Evolutionary conservation across 1,284 basidiomycete genomes (phyloP).

Genomic region (Mrakiaceae sp.): DNA sequence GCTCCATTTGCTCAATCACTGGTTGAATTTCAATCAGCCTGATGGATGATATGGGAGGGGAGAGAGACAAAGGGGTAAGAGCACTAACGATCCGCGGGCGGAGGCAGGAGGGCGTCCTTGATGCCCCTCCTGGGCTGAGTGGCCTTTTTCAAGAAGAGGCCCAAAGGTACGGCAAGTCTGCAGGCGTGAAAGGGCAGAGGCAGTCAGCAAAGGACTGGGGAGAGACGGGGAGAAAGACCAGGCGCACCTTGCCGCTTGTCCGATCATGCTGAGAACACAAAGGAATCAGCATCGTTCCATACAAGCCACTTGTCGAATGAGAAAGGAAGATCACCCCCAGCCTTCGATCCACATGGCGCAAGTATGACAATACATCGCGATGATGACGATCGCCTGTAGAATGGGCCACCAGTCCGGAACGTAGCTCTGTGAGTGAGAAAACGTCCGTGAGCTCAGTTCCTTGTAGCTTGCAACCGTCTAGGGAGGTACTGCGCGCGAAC

Average conservation of each 20-base stretch:
- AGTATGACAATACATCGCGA: too few relatives aligned
- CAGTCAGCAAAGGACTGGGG: neutral
- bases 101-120: neutral
- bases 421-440: neutral
- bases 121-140: neutral
- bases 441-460: neutral
- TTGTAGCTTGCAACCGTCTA: neutral
- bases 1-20: neutral
- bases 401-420: too few relatives aligned
- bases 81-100: neutral
- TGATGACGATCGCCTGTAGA: too few relatives aligned
- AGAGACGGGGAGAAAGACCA: neutral
- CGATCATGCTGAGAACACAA: neutral
- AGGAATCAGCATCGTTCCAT: neutral
- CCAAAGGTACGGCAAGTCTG: neutral
- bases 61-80: neutral
- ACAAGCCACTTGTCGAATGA: too few relatives aligned
- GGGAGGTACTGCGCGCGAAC: neutral
- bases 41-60: neutral
- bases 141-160: neutral
- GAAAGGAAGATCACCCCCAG: too few relatives aligned
- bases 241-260: neutral
- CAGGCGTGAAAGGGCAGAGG: neutral
- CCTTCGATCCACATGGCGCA: too few relatives aligned
- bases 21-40: neutral